Conservation (phyloP, 2,329 filamentous ascomycete species). For the Penicillium rolfsii region DNA sequence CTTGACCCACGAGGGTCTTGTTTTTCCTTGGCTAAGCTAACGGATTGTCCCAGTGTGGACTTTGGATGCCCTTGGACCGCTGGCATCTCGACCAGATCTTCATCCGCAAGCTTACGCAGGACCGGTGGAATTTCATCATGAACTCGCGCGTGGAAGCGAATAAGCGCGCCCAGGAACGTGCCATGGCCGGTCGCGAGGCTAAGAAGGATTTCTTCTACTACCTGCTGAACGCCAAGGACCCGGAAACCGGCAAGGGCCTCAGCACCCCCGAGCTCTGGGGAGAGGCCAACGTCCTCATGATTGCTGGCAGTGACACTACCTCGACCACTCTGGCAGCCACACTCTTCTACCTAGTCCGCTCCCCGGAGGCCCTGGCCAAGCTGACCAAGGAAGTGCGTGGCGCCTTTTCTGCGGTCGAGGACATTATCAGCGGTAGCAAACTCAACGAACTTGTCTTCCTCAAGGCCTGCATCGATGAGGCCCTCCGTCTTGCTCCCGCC, state of each 20-base stretch:
- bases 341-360: constrained; percentile 47
- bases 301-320: constrained; percentile 72
- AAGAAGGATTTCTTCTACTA: constrained; percentile 78
- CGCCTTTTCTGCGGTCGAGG: constrained; percentile 40
- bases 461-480: constrained; percentile 48
- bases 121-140: constrained; percentile 70
- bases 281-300: constrained; percentile 72
- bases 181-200: constrained; percentile 65
- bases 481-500: constrained; percentile 45
- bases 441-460: constrained; percentile 46
- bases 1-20: neutral
- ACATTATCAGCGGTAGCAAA: constrained; percentile 41
- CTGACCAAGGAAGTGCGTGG: constrained; percentile 43
- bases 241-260: constrained; percentile 70
- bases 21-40: too few species aligned
- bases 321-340: constrained; percentile 61
- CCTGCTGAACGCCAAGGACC: constrained; percentile 70
- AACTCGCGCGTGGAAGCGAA: constrained; percentile 70
- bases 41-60: constrained; percentile 60
- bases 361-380: constrained; percentile 34
- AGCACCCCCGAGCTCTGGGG: constrained; percentile 69
- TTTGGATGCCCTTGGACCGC: constrained; percentile 69
- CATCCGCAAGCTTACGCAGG: constrained; percentile 68
- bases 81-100: constrained; percentile 69
- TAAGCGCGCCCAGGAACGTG: constrained; percentile 62